Base-by-base conservation (phyloP, 352 stramenopile species). In the Phytophthora fragariae region DNA sequence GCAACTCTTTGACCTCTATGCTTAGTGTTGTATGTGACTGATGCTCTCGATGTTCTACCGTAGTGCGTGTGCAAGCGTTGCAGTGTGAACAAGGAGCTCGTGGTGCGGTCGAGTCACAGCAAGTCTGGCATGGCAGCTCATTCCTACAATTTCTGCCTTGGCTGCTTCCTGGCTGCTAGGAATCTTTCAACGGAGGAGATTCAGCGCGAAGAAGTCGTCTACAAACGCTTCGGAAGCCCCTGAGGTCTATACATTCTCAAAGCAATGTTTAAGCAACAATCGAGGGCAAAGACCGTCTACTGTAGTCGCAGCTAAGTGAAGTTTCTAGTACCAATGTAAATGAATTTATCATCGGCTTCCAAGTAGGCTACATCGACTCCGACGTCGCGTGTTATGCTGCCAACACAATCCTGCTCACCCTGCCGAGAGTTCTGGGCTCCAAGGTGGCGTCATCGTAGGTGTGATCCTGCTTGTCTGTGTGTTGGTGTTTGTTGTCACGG, bases 401-500 rank as follows among this genome's bases (percentile, higher is more conserved):
- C 54, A 85, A 86, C 56, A 72, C 61, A 5, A 14, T 85, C 9
- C 11, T 68, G 17, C 65, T 85, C 19, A 67, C 70, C 3, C 29
- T 89, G 0, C 82, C 77, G 5, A 72, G 68, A 44, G 49, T 84
- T n/a, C 60, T 84, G 11, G 79, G 82, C 21, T 76, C 77, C 6
- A 53, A 58, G 1, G 29, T 71, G 17, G 70, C 83, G 17, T 71
- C 59, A 6, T 67, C 19, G 41, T 65, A n/a, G 74, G 72, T 19
- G 33, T 79, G 11, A 17, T 76, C 19, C 39, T 86, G 2, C 53
- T 83, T 3, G 19, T 67, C 1, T 46, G 78, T 6, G 72, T 83
- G 9, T 14, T 95, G 10, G 98, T 98, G 70, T 24, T 98, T 5
- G 77, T 98, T 2, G 83, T 83, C 71, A 80, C 71, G 1, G 39